Evolutionary conservation across 208 protist species (phyloP), one percentile per base, ranked within the genome.

Genomic region (Trypanosoma brucei): DNA sequence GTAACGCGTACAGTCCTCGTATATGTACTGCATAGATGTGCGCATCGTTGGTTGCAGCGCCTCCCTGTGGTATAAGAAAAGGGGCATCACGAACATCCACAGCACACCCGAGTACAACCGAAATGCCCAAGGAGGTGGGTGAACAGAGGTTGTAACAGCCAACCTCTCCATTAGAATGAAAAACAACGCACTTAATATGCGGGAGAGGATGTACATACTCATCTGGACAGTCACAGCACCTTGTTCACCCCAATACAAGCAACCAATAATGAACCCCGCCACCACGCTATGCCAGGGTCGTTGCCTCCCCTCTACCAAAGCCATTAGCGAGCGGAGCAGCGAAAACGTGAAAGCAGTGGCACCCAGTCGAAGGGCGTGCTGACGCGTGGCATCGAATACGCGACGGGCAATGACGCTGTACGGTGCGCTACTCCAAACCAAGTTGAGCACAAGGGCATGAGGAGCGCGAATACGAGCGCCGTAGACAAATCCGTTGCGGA

Each of bases 191-290:
- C 76, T 89, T 34, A 92, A 31, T 33, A 90, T 46, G 55, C 91
- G 84, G 3, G 87, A 79, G 2, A 96, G 65, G 51, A 94, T 88
- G 76, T 96, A 96, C 84, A 96, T 91, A 67, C 84, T 91, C 83
- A 96, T 92, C 73, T 96, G 91, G 60, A 88, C 69, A 55, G 90
- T 81, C 22, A 96, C 81, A 55, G 78, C 83, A 59, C 73, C 81
- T 55, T 68, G 34, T 56, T 92, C 78, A 1, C 84, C 82, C 87
- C 91, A 96, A 63, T 82, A 88, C 54, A 75, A 46, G 39, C 14
- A 65, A 4, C 91, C 91, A 33, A 92, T 71, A 48, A 87, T 3
- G 63, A 92, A 89, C 40, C 91, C 91, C n/a, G 79, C 88, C 2
- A 94, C 44, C 0, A 84, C 80, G 62, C 65, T 72, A 71, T 94